phyloP scores from a whole-genome alignment of 2,329 filamentous ascomycete genomes.

The Lecanosticta acicola region DNA sequence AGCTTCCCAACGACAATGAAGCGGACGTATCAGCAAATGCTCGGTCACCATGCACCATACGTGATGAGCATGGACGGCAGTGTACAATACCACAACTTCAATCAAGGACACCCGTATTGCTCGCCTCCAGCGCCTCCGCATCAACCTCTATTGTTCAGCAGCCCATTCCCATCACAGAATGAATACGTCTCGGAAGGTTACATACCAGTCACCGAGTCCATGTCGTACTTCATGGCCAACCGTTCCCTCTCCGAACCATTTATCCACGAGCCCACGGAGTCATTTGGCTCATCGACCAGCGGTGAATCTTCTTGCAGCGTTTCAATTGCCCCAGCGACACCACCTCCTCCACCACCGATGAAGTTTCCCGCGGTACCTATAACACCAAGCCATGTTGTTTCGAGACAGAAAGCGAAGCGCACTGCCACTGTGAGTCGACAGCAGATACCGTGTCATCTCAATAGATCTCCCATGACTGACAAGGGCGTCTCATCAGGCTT shows the following conservation, averaged over 20 bases:
- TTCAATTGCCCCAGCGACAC: conserved; percentile 18
- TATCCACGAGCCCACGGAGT: conserved; percentile 11
- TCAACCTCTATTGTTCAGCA: conserved; percentile 19
- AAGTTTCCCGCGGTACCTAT: conserved; percentile 22
- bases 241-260: conserved; percentile 19
- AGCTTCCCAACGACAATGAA: conserved; percentile 8
- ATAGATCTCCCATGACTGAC: background rate
- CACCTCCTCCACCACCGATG: conserved; percentile 11
- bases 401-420: conserved; percentile 23
- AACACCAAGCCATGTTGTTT: conserved; percentile 17
- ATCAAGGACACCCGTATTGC: conserved; percentile 11
- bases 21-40: conserved; percentile 18
- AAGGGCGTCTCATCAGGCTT: conserved; percentile 11
- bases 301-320: conserved; percentile 18
- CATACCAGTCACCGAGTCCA: conserved; percentile 13
- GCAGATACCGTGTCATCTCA: background rate
- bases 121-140: conserved; percentile 17
- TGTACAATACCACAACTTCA: conserved; percentile 19
- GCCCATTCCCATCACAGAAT: conserved; percentile 13
- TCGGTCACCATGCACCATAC: conserved; percentile 11
- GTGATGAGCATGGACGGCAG: conserved; percentile 12
- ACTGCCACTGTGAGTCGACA: conserved; percentile 19
- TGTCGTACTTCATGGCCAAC: conserved; percentile 11
- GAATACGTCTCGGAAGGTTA: conserved; percentile 19
- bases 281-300: conserved; percentile 16